Evolutionary conservation across 352 stramenopile species (phyloP), one percentile per base, ranked within the genome.

Genomic region (Globisporangium paroecandrum): DNA sequence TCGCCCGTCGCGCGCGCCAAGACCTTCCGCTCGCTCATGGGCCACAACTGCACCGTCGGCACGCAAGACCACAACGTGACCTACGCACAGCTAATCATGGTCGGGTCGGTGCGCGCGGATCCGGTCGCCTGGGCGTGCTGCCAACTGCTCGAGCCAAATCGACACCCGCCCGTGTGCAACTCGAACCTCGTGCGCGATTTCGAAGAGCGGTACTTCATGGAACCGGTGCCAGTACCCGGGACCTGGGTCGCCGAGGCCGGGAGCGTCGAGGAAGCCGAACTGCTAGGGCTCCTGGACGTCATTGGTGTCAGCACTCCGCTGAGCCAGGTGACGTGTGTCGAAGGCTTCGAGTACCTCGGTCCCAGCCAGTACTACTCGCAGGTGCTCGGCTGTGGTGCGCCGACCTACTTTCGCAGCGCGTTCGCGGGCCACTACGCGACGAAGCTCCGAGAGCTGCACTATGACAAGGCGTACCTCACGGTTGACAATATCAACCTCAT

Each of bases 101-200:
- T 68, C 18, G 71, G 70, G 55, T 78, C 68, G 4, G 69, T 78
- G 12, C 75, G 78, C 8, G 73, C 72, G 41, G 78, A 85, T 24
- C 75, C 78, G 2, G 74, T 89, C 68, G 76, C 78, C 2, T 87
- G 77, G 81, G 53, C 66, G 0, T 73, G 75, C 32, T 89, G 81
- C 58, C 64, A 79, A 41, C 69, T 87, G 5, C 58, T 89, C 36
- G 78, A 72, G 57, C 63, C 72, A 22, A 62, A 82, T n/a, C 77
- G 78, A 25, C 75, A 76, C 24, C 81, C 81, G 1, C 72, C 77
- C 4, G 71, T 87, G 12, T 89, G 78, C 62, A 78, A 82, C 22
- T 76, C 75, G 12, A 46, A 71, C 22, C 74, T 89, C 20, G 81
- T 85, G 7, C 74, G 74, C 10, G 68, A 76, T 4, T 87, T 89